A percentile compares a stretch with the other conserved stretches of the same genome.
Conservation (phyloP, 495 filamentous ascomycete genomes). For the Tricharina praecox region DNA sequence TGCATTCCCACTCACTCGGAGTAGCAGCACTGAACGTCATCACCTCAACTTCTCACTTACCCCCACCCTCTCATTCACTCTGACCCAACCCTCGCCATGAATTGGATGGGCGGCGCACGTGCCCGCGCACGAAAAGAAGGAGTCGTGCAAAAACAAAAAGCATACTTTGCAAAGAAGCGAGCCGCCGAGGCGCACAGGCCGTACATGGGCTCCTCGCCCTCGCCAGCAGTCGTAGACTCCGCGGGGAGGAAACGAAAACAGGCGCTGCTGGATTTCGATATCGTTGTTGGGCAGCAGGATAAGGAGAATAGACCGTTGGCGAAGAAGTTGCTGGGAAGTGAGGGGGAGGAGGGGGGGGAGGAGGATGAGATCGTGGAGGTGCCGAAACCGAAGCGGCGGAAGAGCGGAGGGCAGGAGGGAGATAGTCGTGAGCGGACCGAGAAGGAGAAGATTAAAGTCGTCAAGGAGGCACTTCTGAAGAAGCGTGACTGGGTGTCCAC, state of each 20-base stretch:
- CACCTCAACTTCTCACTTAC: not conserved
- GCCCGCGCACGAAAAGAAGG: slow-evolving; percentile 6
- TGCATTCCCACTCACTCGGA: not conserved
- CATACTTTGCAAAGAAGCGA: slow-evolving; percentile 9
- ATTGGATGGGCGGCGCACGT: slow-evolving; percentile 10
- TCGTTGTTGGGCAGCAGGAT: not conserved
- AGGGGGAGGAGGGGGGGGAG: not conserved
- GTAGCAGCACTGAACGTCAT: not conserved
- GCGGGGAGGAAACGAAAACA: not conserved
- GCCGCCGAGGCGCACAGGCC: not conserved
- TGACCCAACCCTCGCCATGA: not conserved
- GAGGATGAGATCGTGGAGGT: not conserved
- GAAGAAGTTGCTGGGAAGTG: not conserved
- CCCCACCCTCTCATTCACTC: not conserved
- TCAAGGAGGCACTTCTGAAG: not conserved
- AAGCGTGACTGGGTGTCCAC: slow-evolving; percentile 5
- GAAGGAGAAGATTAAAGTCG: not conserved
- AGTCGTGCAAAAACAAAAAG: not conserved
- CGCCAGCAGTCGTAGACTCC: not conserved
- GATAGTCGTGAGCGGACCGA: not conserved
- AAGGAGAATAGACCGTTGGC: too few species aligned
- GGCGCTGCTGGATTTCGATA: slow-evolving; percentile 3
- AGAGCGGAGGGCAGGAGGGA: not conserved
- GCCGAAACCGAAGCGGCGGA: not conserved
- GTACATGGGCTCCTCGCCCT: not conserved